Base-by-base conservation (phyloP, 1,284 basidiomycete species). In the Boletus semigastroideus region DNA sequence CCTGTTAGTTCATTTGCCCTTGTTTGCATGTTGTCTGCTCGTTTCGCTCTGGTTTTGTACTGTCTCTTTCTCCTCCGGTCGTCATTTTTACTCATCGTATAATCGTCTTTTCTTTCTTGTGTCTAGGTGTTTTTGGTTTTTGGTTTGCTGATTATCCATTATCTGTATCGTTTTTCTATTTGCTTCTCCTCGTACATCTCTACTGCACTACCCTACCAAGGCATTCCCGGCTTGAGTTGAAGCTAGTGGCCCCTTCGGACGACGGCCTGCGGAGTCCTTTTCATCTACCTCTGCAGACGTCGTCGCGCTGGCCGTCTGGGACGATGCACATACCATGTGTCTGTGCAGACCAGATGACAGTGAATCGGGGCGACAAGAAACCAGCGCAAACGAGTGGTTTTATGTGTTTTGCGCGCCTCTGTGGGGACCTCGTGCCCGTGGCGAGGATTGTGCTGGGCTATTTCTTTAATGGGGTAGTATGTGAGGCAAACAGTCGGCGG, bases 381-480 rank as follows among this genome's bases (percentile, higher is more conserved):
- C 45, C 33, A 43, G 50, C 61, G 53, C 61, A 53, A 44, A 71
- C 65, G 72, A 74, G 75, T 75, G 73, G 72, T 71, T 69, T 53
- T 22, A n/a, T 20, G 11, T 66, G 52, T 28, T 59, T 67, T 70
- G 71, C 72, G 72, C 63, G 82, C 83, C 76, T 77, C 60, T 82
- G 78, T 82, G 79, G 82, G 84, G 84, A 86, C 84, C 84, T 79
- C 77, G 49, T 76, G 77, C 80, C 77, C 74, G 33, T 61, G 76
- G 83, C 82, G 71, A 85, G 84, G 82, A 61, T 59, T 66, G 79
- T 86, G 84, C 80, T 72, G 80, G 81, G 64, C 69, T 60, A 53
- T 49, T 42, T 10, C 22, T 22, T 17, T 14, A 33, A 28, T 71
- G 76, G 82, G 70, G 84, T 86, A 86, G 84, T 86, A 86, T 86